A percentile compares a stretch with the other conserved stretches of the same genome.
These are phyloP conservation scores for Dimargaris cristalligena DNA, from an alignment of 192 early-diverging fungal genomes.

Conservation along the genomic window DNA sequence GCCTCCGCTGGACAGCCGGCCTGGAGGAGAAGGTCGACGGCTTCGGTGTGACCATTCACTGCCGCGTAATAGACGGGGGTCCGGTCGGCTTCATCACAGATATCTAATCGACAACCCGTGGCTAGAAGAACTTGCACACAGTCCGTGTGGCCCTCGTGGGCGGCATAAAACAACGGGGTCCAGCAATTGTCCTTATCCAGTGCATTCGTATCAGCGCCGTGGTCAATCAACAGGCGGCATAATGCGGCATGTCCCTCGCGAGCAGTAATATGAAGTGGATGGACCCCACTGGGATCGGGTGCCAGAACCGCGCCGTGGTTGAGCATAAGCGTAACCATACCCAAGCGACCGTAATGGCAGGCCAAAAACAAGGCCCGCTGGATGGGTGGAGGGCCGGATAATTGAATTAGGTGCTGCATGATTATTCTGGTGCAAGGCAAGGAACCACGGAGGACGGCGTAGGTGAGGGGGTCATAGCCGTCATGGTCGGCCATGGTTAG, in stretches of 20 bases:
- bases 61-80: conserved; percentile 81
- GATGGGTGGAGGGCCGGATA: conserved; percentile 26
- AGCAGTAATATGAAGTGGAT: conserved; percentile 76
- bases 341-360: conserved; percentile 78
- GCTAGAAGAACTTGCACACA: conserved; percentile 65
- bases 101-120: conserved; percentile 52
- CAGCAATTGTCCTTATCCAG: conserved; percentile 84
- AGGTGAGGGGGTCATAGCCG: conserved; percentile 71
- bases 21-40: conserved; percentile 56
- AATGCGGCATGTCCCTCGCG: conserved; percentile 66
- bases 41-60: conserved; percentile 74
- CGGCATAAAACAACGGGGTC: conserved; percentile 94
- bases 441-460: conserved; percentile 74
- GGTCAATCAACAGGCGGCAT: conserved; percentile 48
- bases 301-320: conserved; percentile 53
- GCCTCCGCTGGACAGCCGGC: conserved; percentile 29
- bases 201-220: conserved; percentile 57
- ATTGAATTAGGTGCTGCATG: conserved; percentile 44
- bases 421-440: conserved; percentile 55
- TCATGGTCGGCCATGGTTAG: conserved; percentile 65
- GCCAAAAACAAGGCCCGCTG: conserved; percentile 66
- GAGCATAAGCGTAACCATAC: conserved; percentile 70
- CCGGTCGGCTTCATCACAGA: conserved; percentile 71
- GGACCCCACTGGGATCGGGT: conserved; percentile 63
- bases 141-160: conserved; percentile 71